phyloP scores from a whole-genome alignment of 2,329 filamentous ascomycete genomes.

The Thermoascus crustaceus region DNA sequence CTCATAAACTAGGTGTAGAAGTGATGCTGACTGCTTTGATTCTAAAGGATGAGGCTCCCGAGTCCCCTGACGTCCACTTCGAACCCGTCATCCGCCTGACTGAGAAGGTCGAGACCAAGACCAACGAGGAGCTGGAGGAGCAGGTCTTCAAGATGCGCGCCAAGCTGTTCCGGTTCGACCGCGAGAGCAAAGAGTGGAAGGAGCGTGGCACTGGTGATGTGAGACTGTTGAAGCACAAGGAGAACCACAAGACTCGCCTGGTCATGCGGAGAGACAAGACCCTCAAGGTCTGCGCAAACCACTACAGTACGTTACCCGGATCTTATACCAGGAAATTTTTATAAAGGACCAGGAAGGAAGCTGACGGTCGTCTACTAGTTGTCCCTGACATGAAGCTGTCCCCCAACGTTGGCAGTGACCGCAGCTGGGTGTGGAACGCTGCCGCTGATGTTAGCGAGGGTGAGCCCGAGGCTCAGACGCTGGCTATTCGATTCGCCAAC shows the following conservation, averaged over 20 bases:
- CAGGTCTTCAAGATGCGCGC: constrained; percentile 99
- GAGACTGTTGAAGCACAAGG: constrained; percentile 94
- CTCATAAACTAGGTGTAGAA: too few species aligned
- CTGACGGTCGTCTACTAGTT: constrained; percentile 49
- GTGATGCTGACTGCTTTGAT: constrained; percentile 1
- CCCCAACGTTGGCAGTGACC: constrained; percentile 94
- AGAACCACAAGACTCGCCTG: constrained; percentile 93
- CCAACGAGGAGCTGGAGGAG: constrained; percentile 97
- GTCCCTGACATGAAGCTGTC: constrained; percentile 98
- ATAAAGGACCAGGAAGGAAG: too few species aligned
- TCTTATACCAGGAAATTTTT: constrained; percentile 2
- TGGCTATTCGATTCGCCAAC: constrained; percentile 97
- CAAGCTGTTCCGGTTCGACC: constrained; percentile 98
- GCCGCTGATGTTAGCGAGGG: constrained; percentile 97
- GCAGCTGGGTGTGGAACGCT: constrained; percentile 99
- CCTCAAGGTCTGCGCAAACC: constrained; percentile 99
- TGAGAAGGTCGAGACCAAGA: constrained; percentile 94
- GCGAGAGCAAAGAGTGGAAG: constrained; percentile 93
- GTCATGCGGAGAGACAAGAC: constrained; percentile 99
- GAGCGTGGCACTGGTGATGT: constrained; percentile 97
- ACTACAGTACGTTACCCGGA: constrained; percentile 68
- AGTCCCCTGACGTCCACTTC: constrained; percentile 92
- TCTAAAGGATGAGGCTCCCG: constrained; percentile 61
- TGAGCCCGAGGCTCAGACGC: constrained; percentile 88
- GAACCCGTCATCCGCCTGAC: constrained; percentile 93